phyloP scores from a whole-genome alignment of 768 basidiomycete genomes.

The Pisolithus marmoratus region DNA sequence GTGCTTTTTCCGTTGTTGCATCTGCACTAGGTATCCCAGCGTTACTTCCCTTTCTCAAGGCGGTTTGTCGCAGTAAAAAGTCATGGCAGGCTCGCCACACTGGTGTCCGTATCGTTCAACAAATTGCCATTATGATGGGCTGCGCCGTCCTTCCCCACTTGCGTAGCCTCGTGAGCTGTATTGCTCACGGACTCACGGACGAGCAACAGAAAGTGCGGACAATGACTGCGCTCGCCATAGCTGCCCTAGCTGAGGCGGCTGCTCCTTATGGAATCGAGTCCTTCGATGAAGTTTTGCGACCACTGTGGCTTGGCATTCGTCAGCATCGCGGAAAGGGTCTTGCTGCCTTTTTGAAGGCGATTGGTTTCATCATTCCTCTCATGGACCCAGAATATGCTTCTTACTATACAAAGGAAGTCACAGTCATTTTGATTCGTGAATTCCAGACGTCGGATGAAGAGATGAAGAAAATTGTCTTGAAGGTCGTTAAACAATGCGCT shows the following conservation, averaged over 20 bases:
- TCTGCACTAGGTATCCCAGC: constrained; percentile 98
- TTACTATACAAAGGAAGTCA: constrained; percentile 98
- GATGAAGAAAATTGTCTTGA: constrained; percentile 99
- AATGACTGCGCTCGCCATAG: constrained; percentile 73
- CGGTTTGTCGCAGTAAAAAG: constrained; percentile 97
- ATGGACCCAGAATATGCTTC: constrained; percentile 99
- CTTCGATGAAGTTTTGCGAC: constrained; percentile 90
- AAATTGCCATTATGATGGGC: constrained; percentile 99
- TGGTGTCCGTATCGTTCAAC: constrained; percentile 98
- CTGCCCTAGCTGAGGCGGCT: constrained; percentile 93
- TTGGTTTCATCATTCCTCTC: constrained; percentile 98
- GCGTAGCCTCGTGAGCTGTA: constrained; percentile 93
- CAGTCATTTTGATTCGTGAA: constrained; percentile 93
- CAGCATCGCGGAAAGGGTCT: constrained; percentile 74
- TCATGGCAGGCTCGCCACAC: constrained; percentile 99
- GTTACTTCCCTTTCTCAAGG: constrained; percentile 95
- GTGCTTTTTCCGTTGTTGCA: constrained; percentile 97
- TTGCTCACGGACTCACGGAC: constrained; percentile 75
- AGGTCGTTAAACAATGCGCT: constrained; percentile 98
- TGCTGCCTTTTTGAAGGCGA: constrained; percentile 82
- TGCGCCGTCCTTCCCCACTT: constrained; percentile 97
- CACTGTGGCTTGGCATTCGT: constrained; percentile 73
- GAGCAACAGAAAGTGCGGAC: constrained; percentile 79
- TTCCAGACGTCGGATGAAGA: constrained; percentile 99
- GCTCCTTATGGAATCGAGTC: constrained; percentile 99